A percentile compares a stretch with the other conserved stretches of the same genome.
Evolutionary conservation across 208 protist genomes (phyloP).

Genomic region (Leishmania amazonensis): DNA sequence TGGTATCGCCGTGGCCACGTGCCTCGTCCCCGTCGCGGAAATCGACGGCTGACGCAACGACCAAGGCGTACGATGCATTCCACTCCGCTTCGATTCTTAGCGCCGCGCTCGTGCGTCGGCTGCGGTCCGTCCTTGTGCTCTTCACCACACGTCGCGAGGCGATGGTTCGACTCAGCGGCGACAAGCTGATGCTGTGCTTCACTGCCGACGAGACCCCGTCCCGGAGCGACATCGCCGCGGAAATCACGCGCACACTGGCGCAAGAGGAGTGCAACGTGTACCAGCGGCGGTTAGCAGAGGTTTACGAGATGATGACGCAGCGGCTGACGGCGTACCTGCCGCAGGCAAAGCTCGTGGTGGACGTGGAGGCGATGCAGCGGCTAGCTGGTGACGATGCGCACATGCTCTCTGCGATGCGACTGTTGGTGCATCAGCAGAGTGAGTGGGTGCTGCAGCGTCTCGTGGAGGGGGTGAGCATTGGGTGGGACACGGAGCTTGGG

Average conservation of each 20-base stretch:
- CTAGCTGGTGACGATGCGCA: slow-evolving; percentile 44
- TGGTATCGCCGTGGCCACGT: slow-evolving; percentile 5
- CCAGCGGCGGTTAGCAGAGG: slow-evolving; percentile 43
- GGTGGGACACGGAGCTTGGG: slow-evolving; percentile 79
- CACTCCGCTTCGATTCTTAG: slow-evolving; percentile 61
- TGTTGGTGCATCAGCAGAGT: slow-evolving; percentile 70
- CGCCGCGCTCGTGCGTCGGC: slow-evolving; percentile 39
- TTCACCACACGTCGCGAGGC: slow-evolving; percentile 57
- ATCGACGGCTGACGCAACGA: background rate
- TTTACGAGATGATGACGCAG: slow-evolving; percentile 47
- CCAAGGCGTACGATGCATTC: slow-evolving; percentile 33
- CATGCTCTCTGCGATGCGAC: slow-evolving; percentile 56
- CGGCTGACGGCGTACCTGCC: slow-evolving; percentile 57
- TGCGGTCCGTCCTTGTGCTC: slow-evolving; percentile 64
- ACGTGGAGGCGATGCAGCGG: slow-evolving; percentile 39
- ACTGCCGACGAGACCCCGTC: slow-evolving; percentile 38
- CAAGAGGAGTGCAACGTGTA: slow-evolving; percentile 46
- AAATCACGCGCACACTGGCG: slow-evolving; percentile 42
- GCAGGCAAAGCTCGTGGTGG: slow-evolving; percentile 44
- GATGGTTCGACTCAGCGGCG: slow-evolving; percentile 48
- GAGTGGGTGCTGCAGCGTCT: slow-evolving; percentile 74
- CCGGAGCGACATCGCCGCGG: slow-evolving; percentile 46
- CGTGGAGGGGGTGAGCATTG: slow-evolving; percentile 66
- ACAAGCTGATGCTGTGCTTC: slow-evolving; percentile 82
- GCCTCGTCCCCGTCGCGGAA: background rate